Evolutionary conservation across 306 rosid genomes (phyloP).

Genomic region (barrel medic (Medicago truncatula)): DNA sequence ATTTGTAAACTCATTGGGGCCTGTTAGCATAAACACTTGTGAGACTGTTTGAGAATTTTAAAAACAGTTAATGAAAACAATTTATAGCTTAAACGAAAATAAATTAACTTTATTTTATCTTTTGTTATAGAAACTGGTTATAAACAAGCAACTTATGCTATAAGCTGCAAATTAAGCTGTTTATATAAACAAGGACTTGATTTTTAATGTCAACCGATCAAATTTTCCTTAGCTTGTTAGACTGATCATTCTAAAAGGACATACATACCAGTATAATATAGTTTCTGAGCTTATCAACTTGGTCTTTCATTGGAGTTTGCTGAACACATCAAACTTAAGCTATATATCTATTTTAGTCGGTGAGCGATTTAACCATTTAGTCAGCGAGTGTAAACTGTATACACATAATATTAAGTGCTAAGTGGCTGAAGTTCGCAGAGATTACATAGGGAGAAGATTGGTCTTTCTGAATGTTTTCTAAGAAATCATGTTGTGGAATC

Average conservation of each 20-base stretch:
- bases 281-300: constrained; percentile 13
- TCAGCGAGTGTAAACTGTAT: constrained; percentile 3
- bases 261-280: constrained; percentile 15
- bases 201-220: background rate
- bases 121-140: too few species aligned
- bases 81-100: too few species aligned
- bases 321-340: background rate
- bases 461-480: constrained; percentile 21
- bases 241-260: background rate
- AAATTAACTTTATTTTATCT: too few species aligned
- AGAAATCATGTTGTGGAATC: constrained; percentile 6
- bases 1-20: background rate
- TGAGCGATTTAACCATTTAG: constrained; percentile 7
- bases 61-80: too few species aligned
- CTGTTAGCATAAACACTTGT: too few species aligned
- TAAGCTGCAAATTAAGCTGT: too few species aligned
- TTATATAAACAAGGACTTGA: too few species aligned
- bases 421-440: constrained; percentile 1
- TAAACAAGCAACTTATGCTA: too few species aligned
- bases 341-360: background rate
- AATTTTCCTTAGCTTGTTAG: background rate
- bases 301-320: background rate
- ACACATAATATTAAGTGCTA: background rate
- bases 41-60: too few species aligned
- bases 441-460: background rate